Conservation (phyloP, 2,329 filamentous ascomycete species). For the Colletotrichum sansevieriae region DNA sequence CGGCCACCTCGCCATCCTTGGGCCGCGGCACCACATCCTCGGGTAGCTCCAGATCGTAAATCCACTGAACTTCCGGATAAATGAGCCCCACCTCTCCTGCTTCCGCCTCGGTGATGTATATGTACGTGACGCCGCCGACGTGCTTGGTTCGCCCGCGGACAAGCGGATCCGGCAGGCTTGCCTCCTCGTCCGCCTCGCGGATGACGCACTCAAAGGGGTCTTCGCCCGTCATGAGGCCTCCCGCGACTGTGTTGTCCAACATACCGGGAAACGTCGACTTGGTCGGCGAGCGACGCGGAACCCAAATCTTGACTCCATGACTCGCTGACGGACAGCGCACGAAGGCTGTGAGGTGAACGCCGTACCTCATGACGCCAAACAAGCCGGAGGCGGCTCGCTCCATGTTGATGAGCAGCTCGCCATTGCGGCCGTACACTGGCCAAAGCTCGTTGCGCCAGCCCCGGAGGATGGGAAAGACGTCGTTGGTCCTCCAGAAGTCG, state of each 20-base stretch:
- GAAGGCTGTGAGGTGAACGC: constrained; percentile 85
- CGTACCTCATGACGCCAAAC: constrained; percentile 82
- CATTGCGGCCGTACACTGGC: constrained; percentile 77
- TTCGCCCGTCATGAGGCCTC: constrained; percentile 85
- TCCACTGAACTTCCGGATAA: constrained; percentile 91
- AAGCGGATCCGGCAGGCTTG: constrained; percentile 78
- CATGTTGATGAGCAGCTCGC: constrained; percentile 77
- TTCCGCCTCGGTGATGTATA: constrained; percentile 82
- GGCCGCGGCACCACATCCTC: constrained; percentile 77
- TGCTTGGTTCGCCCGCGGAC: constrained; percentile 72
- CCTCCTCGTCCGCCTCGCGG: constrained; percentile 91
- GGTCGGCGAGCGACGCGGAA: constrained; percentile 78
- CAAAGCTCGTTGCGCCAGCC: constrained; percentile 88
- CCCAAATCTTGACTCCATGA: constrained; percentile 82
- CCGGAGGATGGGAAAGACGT: constrained; percentile 78
- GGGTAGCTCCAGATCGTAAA: constrained; percentile 88
- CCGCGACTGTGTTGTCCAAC: constrained; percentile 93
- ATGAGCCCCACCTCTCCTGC: constrained; percentile 86
- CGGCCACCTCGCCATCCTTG: constrained; percentile 89
- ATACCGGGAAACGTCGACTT: constrained; percentile 94
- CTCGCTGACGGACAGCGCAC: constrained; percentile 57
- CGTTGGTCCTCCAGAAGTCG: constrained; percentile 75
- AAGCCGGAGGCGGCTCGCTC: constrained; percentile 82
- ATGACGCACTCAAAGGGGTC: constrained; percentile 84
- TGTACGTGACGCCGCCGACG: constrained; percentile 84